These are phyloP conservation scores for Chlorella sp. DNA, from an alignment of 139 green algal species.

Conservation along the genomic window DNA sequence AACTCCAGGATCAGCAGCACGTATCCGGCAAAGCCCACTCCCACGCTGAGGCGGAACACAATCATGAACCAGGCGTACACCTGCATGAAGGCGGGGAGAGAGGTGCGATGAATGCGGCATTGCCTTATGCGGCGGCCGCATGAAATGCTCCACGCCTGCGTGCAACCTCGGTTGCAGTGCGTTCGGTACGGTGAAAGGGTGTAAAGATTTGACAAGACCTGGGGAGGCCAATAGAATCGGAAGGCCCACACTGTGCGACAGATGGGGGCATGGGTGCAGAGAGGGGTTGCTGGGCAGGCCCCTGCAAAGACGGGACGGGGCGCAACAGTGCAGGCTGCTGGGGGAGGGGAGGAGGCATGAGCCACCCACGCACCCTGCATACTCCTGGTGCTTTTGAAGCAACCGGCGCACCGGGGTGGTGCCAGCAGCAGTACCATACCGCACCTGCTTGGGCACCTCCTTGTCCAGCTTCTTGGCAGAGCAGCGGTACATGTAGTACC, in stretches of 20 bases:
- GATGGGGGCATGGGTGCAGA: too few species aligned
- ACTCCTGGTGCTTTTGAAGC: not conserved
- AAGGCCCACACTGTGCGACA: too few species aligned
- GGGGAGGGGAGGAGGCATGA: not conserved
- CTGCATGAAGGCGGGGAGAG: constrained; percentile 35
- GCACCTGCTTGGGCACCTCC: constrained; percentile 59
- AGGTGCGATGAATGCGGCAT: too few species aligned
- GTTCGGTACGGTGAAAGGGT: too few species aligned
- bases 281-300: too few species aligned
- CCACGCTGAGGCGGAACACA: constrained; percentile 63
- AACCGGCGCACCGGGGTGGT: not conserved
- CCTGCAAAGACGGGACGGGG: not conserved
- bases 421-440: not conserved
- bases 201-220: too few species aligned
- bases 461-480: constrained; percentile 55
- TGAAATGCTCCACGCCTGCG: too few species aligned
- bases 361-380: not conserved
- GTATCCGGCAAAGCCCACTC: constrained; percentile 75
- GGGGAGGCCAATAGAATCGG: too few species aligned
- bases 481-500: constrained; percentile 70
- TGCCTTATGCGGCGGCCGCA: too few species aligned
- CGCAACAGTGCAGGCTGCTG: not conserved
- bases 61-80: constrained; percentile 86
- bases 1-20: constrained; percentile 75
- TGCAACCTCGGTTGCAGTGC: too few species aligned